phyloP scores from a whole-genome alignment of 306 rosid species.

The Inga leiocalycina region DNA sequence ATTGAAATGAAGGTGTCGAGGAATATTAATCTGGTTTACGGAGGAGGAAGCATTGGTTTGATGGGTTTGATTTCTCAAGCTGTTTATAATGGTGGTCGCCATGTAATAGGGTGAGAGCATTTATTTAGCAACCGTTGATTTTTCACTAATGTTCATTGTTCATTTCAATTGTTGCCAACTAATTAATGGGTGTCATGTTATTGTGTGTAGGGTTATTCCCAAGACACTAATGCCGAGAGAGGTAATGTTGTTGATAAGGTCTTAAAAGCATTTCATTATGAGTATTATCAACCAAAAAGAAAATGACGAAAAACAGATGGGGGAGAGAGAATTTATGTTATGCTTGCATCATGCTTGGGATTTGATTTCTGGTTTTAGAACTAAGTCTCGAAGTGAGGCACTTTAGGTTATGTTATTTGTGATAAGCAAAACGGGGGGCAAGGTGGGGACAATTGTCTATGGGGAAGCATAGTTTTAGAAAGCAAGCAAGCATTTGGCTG shows the following conservation, averaged over 20 bases:
- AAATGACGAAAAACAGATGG: slow-evolving; percentile 34
- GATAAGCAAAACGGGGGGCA: slow-evolving; percentile 28
- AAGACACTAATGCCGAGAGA: slow-evolving; percentile 87
- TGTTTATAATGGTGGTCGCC: slow-evolving; percentile 76
- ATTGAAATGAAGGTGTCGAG: slow-evolving; percentile 55
- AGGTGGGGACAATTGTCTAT: slow-evolving; percentile 5
- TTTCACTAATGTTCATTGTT: neutral
- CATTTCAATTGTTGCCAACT: slow-evolving; percentile 6
- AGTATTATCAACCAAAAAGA: slow-evolving; percentile 2
- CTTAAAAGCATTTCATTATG: slow-evolving; percentile 14
- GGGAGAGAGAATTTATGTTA: slow-evolving; percentile 23
- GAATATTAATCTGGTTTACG: slow-evolving; percentile 77
- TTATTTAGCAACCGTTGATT: neutral
- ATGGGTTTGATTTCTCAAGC: slow-evolving; percentile 84
- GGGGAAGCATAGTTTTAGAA: neutral
- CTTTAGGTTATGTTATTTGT: neutral
- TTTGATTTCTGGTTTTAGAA: neutral
- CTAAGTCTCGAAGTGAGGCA: neutral
- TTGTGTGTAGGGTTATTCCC: slow-evolving; percentile 70
- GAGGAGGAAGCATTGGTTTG: slow-evolving; percentile 84
- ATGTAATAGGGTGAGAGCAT: slow-evolving; percentile 68
- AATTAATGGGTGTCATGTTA: slow-evolving; percentile 42
- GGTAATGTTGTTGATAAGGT: slow-evolving; percentile 41
- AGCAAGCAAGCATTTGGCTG: slow-evolving; percentile 7
- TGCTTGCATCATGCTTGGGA: neutral